Evolutionary conservation across 352 stramenopile genomes (phyloP), one percentile per base, ranked within the genome.

Genomic region (Pythium brassicae): DNA sequence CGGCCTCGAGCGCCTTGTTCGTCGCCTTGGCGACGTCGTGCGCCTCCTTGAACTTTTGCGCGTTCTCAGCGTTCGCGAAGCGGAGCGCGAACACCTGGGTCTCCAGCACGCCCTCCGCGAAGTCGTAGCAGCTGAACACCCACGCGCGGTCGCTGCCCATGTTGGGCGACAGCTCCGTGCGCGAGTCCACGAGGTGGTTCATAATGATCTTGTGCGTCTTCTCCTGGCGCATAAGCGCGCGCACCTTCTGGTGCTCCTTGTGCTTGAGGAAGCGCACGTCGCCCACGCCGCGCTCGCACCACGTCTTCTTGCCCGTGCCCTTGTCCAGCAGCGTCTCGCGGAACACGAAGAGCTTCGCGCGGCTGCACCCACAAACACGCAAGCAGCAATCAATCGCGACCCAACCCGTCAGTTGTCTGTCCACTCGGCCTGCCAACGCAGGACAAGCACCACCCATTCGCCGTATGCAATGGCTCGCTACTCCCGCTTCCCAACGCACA

Each of bases 171-270:
- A 99, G 77, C 45, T 96, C 87, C 63, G 98, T 98, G 52, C 95
- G 87, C 39, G 96, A 96, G 79, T 99, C 96, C 14, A 98, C 74
- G 37, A 98, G 79, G 79, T 99, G 96, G 75, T 99, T 99, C 54
- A 92, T 82, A 75, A 99, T 94, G 63, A 99, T 93, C 80, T 99
- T 99, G 89, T 98, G 97, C 29, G 96, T 99, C 76, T 99, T 99
- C 73, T 99, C 97, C 74, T 99, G 96, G 57, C 96, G 87, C 97
- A 99, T 99, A 26, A 99, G 81, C 53, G 98, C 76, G 62, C 97
- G 89, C 60, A 99, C 86, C 69, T 95, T 96, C 59, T 90, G 77
- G 68, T 87, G 74, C 63, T 98, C 91, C 73, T 94, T 96, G 87
- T 99, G 96, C 76, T 98, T 96, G 57, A 99, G 84, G 74, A 99